Evolutionary conservation across 2,329 filamentous ascomycete species (phyloP), one percentile per base, ranked within the genome.

Genomic region (Helicocarpus griseus): DNA sequence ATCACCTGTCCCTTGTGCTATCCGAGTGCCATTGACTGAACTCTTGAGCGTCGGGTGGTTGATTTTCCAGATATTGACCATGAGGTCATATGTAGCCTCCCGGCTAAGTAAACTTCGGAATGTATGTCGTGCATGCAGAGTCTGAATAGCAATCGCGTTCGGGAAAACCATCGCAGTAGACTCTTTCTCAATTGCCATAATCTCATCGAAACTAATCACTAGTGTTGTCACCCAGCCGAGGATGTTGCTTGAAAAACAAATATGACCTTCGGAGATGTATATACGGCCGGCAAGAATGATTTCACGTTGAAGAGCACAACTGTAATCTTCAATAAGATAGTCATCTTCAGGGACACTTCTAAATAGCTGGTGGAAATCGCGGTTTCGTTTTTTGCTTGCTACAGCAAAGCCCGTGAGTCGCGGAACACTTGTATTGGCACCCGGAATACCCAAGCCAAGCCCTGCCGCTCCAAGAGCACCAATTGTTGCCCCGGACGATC

Each of bases 161-260:
- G 94, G 95, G 71, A 98, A 97, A 1, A 98, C 77, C 54, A 98
- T 78, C 0, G 93, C 93, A 0, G 93, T 98, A 65, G 84, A 96
- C 67, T 95, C 87, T 73, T 97, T 97, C 70, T 98, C 93, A 6
- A 98, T 87, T 0, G 91, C 89, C 19, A 97, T 88, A 53, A 98
- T 88, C 68, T 98, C 93, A 64, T 98, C 93, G 65, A 98, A 98
- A 67, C 89, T 94, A 74, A 98, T 95, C 49, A 98, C 91, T 39
- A 98, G 75, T 1, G 93, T 98, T 0, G 93, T 98, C 21, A 94
- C 87, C 93, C 93, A 98, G 50, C 93, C 93, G 44, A 98, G 80
- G 58, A 98, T 98, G 65, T 98, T 98, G 74, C 93, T 97, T 63
- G 90, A 96, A 70, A 98, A 98, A 73, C 93, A 98, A 44, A 98